phyloP scores from a whole-genome alignment of 306 rosid genomes.

The Abrus precatorius region DNA sequence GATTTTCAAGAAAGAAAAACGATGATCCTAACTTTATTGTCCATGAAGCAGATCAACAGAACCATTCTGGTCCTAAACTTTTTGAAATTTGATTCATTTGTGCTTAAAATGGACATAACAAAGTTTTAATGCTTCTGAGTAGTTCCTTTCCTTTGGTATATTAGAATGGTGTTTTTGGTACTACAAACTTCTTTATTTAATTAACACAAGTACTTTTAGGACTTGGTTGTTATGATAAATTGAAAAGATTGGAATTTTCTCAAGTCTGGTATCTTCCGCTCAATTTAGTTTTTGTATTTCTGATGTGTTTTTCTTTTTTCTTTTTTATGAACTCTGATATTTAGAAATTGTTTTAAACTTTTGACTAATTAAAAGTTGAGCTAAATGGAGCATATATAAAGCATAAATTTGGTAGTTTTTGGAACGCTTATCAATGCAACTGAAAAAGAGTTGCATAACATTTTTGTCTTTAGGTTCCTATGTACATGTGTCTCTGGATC shows the following conservation, averaged over 20 bases:
- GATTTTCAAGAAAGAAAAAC: constrained; percentile 19
- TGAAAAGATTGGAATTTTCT: constrained; percentile 27
- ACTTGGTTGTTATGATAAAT: not conserved
- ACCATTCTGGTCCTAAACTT: not conserved
- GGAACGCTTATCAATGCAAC: too few relatives aligned
- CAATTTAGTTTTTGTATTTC: not conserved
- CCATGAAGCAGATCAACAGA: not conserved
- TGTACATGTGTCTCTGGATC: too few relatives aligned
- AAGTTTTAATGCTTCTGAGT: not conserved
- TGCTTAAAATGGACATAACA: not conserved
- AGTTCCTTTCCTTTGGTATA: not conserved
- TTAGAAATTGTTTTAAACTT: not conserved
- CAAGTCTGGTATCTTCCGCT: not conserved
- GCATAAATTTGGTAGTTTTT: not conserved
- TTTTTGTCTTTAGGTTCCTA: too few relatives aligned
- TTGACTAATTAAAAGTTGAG: not conserved
- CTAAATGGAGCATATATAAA: not conserved
- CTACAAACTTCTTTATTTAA: not conserved
- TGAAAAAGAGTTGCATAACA: too few relatives aligned
- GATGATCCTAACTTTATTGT: not conserved
- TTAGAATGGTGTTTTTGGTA: not conserved
- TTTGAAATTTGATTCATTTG: not conserved
- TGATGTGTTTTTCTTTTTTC: not conserved
- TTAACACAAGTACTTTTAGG: not conserved
- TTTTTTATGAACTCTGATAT: not conserved